Evolutionary conservation across 164 flowering plant genomes (phyloP).

Genomic region (Kalanchoe fedtschenkoi): DNA sequence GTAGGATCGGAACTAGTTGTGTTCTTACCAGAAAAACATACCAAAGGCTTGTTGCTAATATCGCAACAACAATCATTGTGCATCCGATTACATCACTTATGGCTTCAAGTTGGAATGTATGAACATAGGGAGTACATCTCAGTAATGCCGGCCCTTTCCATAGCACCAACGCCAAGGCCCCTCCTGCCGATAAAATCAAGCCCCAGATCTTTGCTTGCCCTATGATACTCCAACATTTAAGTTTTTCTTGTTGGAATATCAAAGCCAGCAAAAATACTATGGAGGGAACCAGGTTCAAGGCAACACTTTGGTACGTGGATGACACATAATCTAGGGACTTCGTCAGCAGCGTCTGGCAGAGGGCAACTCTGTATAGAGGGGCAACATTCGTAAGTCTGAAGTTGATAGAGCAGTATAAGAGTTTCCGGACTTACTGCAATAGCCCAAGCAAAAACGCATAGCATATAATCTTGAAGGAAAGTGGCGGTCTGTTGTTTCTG

Average conservation of each 20-base stretch:
- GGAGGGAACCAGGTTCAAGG: slow-evolving; percentile 9
- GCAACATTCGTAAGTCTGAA: background rate
- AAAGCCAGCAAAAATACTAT: slow-evolving; percentile 13
- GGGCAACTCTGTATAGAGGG: slow-evolving; percentile 7
- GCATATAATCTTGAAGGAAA: slow-evolving; percentile 11
- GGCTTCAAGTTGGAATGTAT: background rate
- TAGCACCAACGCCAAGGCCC: slow-evolving; percentile 13
- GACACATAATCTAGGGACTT: slow-evolving; percentile 9
- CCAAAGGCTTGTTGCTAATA: slow-evolving; percentile 11
- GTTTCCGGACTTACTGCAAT: slow-evolving; percentile 8
- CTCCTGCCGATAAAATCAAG: slow-evolving; percentile 8
- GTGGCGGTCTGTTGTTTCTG: slow-evolving; percentile 9
- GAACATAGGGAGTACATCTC: background rate
- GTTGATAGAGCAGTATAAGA: background rate
- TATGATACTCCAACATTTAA: slow-evolving; percentile 8
- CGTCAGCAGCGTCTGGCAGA: slow-evolving; percentile 11
- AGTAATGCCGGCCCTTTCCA: slow-evolving; percentile 13
- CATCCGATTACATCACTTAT: slow-evolving; percentile 4
- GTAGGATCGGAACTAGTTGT: no score
- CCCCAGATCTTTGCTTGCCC: slow-evolving; percentile 20
- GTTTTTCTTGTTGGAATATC: slow-evolving; percentile 15
- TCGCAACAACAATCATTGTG: slow-evolving; percentile 7
- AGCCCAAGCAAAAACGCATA: slow-evolving; percentile 15
- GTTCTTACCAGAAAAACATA: slow-evolving; percentile 13
- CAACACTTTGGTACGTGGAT: slow-evolving; percentile 13